Base-by-base conservation (phyloP, 1,284 basidiomycete species). In the Austroboletus niveus region DNA sequence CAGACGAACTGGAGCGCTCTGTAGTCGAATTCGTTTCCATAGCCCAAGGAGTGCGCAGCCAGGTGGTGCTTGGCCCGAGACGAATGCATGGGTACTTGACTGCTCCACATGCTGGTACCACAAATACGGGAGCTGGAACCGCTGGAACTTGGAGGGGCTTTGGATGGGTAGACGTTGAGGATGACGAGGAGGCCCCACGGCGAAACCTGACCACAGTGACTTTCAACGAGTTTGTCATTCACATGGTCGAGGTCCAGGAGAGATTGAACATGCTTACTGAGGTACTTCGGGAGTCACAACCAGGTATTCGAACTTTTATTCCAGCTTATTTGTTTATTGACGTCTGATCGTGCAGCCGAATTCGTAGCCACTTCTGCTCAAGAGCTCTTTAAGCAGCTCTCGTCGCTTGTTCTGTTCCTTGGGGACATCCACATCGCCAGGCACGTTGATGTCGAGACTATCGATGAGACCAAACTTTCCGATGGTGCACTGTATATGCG, bases 371-470 rank as follows among this genome's bases (percentile, higher is more conserved):
- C 48, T 22, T 54, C 47, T 27, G 56, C 69, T 11, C 73, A 72
- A 54, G 65, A 45, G 17, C 61, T 71, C 11, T 57, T 76, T 40
- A 66, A 67, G 24, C 67, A 74, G 47, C 59, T 79, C 9, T 74
- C 74, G 1, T 62, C 70, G n/a, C 70, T 80, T 42, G 63, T 83
- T n/a, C 61, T 63, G 4, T 69, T 72, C 39, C 64, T 79, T 20
- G 72, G 75, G 29, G 77, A 78, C 52, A 69, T 83, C 45, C 77
- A 82, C 54, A 63, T 84, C 14, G 78, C 80, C 15, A 70, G 72
- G 36, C 74, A 78, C 49, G 72, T 81, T 20, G 78, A 80, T 44
- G 67, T 82, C 30, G 79, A 83, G 48, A 75, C 77, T 8, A 66
- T 75, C 36, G 65, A 69, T 20, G 61, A 72, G 5, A 63, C 70